Base-by-base conservation (phyloP, 345 rosid species). In the Toxicodendron radicans region DNA sequence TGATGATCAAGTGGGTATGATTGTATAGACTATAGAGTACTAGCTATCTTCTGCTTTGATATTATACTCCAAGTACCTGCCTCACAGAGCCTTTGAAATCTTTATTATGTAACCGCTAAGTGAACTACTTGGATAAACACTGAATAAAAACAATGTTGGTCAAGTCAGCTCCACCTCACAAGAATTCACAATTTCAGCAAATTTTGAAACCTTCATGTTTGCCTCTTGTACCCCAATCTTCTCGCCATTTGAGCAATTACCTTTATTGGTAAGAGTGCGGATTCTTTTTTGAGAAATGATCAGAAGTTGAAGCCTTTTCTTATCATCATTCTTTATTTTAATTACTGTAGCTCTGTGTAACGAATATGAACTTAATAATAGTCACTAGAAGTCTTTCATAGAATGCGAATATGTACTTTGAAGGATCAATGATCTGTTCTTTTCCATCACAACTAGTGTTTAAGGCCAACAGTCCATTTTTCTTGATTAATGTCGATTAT, bases 81-180 rank as follows among this genome's bases (percentile, higher is more conserved):
- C 87, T 90, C 79, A 92, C 98, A 90, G 88, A 12, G 62, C 86
- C 74, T 80, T 83, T 0, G 92, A 2, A 59, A 24, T 68, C 73
- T 86, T 2, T 89, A 90, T 0, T 84, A 45, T 90, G 98, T 21
- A 92, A 27, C 30, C 30, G 30, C 2, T 27, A 88, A 51, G 0
- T 97, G 99, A 23, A 92, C 70, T 10, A 92, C 79, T 73, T 92
- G 97, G 35, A 91, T 80, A 81, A 92, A 35, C 14, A 92, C 65
- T 14, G 98, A 21, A 94, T 86, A 67, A 90, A 94, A 62, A 91
- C 88, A 74, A 88, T 85, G 84, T 94, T 94, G 59, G 98, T 87
- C 4, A 92, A 66, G 7, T 97, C 98, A 13, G 97, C 98, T 59
- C 98, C 98, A 75, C 97, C 52, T 95, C 97, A 57, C 97, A 95